Base-by-base conservation (phyloP, 306 rosid species). In the Phaseolus lunatus region DNA sequence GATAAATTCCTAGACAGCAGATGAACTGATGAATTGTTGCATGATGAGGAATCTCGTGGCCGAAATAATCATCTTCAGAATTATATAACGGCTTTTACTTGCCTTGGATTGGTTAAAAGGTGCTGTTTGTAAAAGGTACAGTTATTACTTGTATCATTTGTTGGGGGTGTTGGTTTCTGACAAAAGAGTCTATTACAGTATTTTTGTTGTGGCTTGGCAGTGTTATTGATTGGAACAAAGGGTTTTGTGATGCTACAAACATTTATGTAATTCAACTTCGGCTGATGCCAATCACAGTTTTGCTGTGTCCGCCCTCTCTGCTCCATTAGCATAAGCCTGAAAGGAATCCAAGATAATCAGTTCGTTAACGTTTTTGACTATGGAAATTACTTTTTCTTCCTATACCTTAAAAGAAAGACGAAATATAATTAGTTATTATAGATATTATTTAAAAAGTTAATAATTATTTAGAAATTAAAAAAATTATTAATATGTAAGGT, bases 1-100 rank as follows among this genome's bases (percentile, higher is more conserved):
- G 88, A 85, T 6, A 82, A 82, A 69, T 93, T 90, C 72, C 92
- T 89, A 4, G 90, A 88, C 37, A 85, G 92, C 85, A 85, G 78
- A 75, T 87, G 81, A 77, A 68, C 64, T 75, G 9, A 19, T 3
- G 57, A 45, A 67, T 52, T 43, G 16, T 71, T 29, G 12, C 44
- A n/a, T 70, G 76, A 18, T 23, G 71, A 24, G 57, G 53, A 80
- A 43, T 79, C 76, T 64, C 18, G 37, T 57, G 26, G 72, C 52
- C 35, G 37, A 37, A 49, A 49, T 54, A 43, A 24, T 47, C 59
- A 54, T 54, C 62, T 33, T 58, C 44, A 20, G 22, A 68, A 52
- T 64, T 53, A 62, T 69, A 39, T 39, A 44, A 3, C 3, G 24
- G 56, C 70, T 80, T 65, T 49, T 9, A 63, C 44, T 68, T 52